Conservation (phyloP, 768 basidiomycete genomes). For the Mycena rebaudengoi region DNA sequence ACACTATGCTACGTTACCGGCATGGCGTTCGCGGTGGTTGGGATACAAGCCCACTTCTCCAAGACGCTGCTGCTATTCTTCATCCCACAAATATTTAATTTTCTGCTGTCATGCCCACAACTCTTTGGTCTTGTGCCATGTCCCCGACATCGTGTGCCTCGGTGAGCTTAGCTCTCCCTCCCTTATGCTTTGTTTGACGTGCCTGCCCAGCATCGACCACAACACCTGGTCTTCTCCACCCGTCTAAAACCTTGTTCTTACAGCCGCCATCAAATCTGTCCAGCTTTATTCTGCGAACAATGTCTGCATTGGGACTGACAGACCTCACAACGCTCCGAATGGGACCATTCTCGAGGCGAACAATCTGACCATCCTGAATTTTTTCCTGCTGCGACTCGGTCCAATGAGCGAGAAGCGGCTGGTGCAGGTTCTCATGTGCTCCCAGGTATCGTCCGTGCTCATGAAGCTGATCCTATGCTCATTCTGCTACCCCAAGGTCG, state of each 20-base stretch:
- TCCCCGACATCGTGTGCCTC: slow-evolving; percentile 92
- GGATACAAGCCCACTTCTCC: slow-evolving; percentile 96
- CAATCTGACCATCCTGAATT: slow-evolving; percentile 93
- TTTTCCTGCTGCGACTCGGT: slow-evolving; percentile 80
- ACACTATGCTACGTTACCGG: slow-evolving; percentile 97
- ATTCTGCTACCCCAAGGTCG: slow-evolving; percentile 51
- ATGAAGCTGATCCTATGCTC: not conserved
- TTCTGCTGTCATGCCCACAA: slow-evolving; percentile 92
- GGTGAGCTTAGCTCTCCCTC: slow-evolving; percentile 53
- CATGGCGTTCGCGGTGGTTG: slow-evolving; percentile 98
- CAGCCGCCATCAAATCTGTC: slow-evolving; percentile 65
- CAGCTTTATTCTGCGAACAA: slow-evolving; percentile 60
- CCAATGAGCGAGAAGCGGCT: slow-evolving; percentile 88
- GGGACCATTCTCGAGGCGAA: slow-evolving; percentile 75
- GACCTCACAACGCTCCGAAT: slow-evolving; percentile 63
- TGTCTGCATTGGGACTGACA: slow-evolving; percentile 73
- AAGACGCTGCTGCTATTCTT: slow-evolving; percentile 98
- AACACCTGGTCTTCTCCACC: slow-evolving; percentile 80
- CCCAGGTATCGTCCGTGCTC: slow-evolving; percentile 62
- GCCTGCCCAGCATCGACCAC: slow-evolving; percentile 68
- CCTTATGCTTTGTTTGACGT: not conserved
- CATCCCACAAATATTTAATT: slow-evolving; percentile 98
- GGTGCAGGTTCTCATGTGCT: slow-evolving; percentile 72
- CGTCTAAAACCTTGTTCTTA: slow-evolving; percentile 73
- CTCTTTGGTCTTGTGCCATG: slow-evolving; percentile 93